Evolutionary conservation across 176 grass and related monocot genomes (phyloP).

Genomic region (Triticum turgidum): DNA sequence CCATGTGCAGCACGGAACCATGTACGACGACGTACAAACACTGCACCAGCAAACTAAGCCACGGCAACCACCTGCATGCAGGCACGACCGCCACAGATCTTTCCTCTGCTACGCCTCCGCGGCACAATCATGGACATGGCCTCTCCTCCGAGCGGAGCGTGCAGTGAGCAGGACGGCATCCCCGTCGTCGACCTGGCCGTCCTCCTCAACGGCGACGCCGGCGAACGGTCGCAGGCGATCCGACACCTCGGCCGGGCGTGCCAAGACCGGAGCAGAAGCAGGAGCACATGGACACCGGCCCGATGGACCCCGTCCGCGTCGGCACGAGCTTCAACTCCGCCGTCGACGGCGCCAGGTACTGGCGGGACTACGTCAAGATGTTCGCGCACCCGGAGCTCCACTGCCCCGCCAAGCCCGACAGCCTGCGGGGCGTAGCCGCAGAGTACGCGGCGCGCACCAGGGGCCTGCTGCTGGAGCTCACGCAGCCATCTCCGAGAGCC

Average conservation of each 20-base stretch:
- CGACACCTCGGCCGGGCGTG: slow-evolving; percentile 53
- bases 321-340: slow-evolving; percentile 50
- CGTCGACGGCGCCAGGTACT: slow-evolving; percentile 37
- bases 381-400: slow-evolving; percentile 59
- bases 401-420: slow-evolving; percentile 40
- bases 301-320: slow-evolving; percentile 49
- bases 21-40: too few species aligned
- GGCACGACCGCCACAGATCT: too few species aligned
- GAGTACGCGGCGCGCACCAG: slow-evolving; percentile 52
- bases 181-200: slow-evolving; percentile 54
- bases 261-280: slow-evolving; percentile 30
- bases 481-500: slow-evolving; percentile 59
- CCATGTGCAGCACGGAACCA: too few species aligned
- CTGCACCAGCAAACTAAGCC: too few species aligned
- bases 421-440: slow-evolving; percentile 30
- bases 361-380: slow-evolving; percentile 68
- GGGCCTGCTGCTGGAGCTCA: slow-evolving; percentile 39
- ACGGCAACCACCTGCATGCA: too few species aligned
- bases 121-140: too few species aligned
- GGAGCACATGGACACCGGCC: slow-evolving; percentile 1
- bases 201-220: slow-evolving; percentile 38
- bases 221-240: slow-evolving; percentile 35
- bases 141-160: too few species aligned
- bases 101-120: too few species aligned
- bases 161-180: slow-evolving; percentile 14